These are phyloP conservation scores for Phialemoniopsis sp. DNA, from an alignment of 2,329 filamentous ascomycete species.

Conservation along the genomic window DNA sequence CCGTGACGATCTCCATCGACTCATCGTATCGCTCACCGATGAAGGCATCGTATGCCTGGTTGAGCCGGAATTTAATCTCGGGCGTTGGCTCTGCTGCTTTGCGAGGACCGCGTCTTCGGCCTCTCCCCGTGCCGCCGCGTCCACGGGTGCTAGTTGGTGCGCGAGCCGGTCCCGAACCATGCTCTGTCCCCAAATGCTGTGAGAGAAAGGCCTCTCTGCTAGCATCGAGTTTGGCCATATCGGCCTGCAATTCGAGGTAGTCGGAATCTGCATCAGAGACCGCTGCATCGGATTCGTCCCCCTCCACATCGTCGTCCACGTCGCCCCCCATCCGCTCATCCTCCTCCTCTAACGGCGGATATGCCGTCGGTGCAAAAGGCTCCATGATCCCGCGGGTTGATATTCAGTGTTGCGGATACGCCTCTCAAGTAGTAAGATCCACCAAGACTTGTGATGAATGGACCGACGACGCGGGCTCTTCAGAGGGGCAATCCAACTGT, in stretches of 20 bases:
- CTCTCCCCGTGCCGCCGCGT: slow-evolving; percentile 4
- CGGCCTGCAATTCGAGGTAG: slow-evolving; percentile 30
- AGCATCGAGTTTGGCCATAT: slow-evolving; percentile 30
- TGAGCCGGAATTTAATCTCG: slow-evolving; percentile 66
- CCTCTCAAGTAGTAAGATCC: too few relatives aligned
- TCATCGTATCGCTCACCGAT: slow-evolving; percentile 56
- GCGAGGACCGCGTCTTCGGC: slow-evolving; percentile 38
- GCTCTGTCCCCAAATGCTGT: neutral
- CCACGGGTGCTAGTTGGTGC: neutral
- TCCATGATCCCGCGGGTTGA: too few relatives aligned
- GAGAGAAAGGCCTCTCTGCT: slow-evolving; percentile 25
- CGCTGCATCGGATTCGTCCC: slow-evolving; percentile 12
- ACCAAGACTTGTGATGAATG: too few relatives aligned
- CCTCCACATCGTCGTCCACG: too few relatives aligned
- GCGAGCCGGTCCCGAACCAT: too few relatives aligned
- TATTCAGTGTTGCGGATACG: too few relatives aligned
- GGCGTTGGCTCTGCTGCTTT: slow-evolving; percentile 64
- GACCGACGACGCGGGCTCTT: too few relatives aligned
- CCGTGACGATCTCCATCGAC: slow-evolving; percentile 54
- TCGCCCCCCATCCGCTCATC: too few relatives aligned
- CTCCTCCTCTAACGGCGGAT: too few relatives aligned
- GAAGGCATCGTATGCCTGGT: slow-evolving; percentile 64
- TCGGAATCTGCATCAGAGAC: slow-evolving; percentile 36
- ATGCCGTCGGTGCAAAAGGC: too few relatives aligned
- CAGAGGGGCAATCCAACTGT: too few relatives aligned